These are phyloP conservation scores for Penicillium alfredii DNA, from an alignment of 495 filamentous ascomycete genomes.

Conservation along the genomic window DNA sequence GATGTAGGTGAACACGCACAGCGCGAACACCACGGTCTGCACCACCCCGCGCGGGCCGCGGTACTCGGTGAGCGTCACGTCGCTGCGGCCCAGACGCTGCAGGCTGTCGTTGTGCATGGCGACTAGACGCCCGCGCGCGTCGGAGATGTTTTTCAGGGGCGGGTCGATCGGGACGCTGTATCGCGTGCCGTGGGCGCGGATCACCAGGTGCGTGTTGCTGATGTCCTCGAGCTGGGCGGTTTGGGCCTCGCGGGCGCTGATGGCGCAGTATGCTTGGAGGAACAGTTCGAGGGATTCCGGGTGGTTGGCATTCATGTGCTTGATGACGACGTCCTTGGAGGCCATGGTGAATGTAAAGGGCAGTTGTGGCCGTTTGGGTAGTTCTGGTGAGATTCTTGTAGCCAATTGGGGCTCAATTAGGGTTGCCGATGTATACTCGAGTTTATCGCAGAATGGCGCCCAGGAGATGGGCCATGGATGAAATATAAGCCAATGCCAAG, in stretches of 20 bases:
- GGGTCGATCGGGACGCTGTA: conserved; percentile 57
- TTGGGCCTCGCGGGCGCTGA: conserved; percentile 42
- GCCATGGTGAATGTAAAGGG: conserved; percentile 19
- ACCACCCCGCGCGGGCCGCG: conserved; percentile 34
- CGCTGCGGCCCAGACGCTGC: conserved; percentile 46
- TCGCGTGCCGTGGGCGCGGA: conserved; percentile 41
- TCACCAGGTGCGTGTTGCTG: conserved; percentile 48
- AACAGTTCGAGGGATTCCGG: conserved; percentile 58
- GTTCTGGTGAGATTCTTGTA: no score
- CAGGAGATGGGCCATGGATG: no score
- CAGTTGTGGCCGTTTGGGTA: no score
- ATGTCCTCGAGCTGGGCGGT: conserved; percentile 56
- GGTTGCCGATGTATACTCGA: no score
- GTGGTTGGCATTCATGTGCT: conserved; percentile 80
- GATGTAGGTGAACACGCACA: conserved; percentile 40
- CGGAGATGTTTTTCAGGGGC: conserved; percentile 52
- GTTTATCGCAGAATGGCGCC: no score
- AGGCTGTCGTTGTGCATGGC: conserved; percentile 60
- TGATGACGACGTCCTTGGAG: conserved; percentile 57
- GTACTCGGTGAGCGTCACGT: conserved; percentile 53
- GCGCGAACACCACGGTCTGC: conserved; percentile 37
- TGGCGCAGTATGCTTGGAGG: conserved; percentile 52
- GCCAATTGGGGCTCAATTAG: no score
- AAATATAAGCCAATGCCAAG: no score
- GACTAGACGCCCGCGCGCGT: conserved; percentile 59